A percentile compares a stretch with the other conserved stretches of the same genome.
These are phyloP conservation scores for Acer saccharum DNA, from an alignment of 345 rosid genomes.

Conservation along the genomic window DNA sequence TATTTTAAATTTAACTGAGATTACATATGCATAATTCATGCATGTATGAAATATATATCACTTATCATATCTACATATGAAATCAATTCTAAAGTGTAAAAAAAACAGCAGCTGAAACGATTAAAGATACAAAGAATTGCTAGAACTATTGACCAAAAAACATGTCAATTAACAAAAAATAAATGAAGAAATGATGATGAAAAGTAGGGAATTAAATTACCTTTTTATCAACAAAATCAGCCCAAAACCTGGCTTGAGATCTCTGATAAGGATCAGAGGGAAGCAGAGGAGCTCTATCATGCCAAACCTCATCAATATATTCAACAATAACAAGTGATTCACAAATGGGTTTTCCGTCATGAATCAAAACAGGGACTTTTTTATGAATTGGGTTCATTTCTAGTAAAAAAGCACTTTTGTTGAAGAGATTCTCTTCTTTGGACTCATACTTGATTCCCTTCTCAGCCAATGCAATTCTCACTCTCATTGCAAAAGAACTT, in stretches of 20 bases:
- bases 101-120: too few species aligned
- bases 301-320: slow-evolving; percentile 9
- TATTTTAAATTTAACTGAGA: too few species aligned
- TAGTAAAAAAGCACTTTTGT: not conserved
- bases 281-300: not conserved
- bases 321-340: not conserved
- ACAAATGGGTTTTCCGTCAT: slow-evolving; percentile 3
- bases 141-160: not conserved
- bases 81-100: too few species aligned
- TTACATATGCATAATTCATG: too few species aligned
- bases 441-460: slow-evolving; percentile 6
- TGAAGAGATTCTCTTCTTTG: not conserved
- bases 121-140: too few species aligned
- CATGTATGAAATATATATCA: too few species aligned
- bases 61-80: too few species aligned
- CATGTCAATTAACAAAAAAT: not conserved
- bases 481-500: not conserved
- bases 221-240: slow-evolving; percentile 12
- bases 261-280: slow-evolving; percentile 4
- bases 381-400: not conserved
- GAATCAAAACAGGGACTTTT: slow-evolving; percentile 1
- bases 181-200: not conserved
- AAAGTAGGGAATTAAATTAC: not conserved
- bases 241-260: slow-evolving; percentile 11
- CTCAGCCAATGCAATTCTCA: slow-evolving; percentile 5